Conservation (phyloP, 257 asterid species). For the Solanum pimpinellifolium region DNA sequence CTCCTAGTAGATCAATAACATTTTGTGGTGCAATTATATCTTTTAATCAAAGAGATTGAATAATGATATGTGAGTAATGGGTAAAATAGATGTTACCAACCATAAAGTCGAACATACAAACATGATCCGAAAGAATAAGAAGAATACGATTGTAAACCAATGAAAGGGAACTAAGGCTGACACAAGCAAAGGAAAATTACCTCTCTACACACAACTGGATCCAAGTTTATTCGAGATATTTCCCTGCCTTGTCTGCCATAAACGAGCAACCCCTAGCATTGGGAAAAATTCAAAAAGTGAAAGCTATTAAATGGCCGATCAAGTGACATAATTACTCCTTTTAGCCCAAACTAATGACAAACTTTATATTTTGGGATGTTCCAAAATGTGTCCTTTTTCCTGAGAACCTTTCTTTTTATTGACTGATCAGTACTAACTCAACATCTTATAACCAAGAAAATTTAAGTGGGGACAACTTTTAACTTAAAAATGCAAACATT, state of each 20-base stretch:
- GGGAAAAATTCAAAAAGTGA: not conserved
- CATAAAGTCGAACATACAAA: not conserved
- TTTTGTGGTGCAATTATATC: not conserved
- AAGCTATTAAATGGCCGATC: not conserved
- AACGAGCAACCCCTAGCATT: constrained; percentile 86
- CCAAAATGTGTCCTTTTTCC: not conserved
- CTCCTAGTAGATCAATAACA: not conserved
- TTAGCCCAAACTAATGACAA: not conserved
- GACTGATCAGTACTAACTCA: not conserved
- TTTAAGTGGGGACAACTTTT: not conserved
- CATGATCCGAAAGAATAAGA: not conserved
- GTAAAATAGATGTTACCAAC: not conserved
- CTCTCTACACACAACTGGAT: constrained; percentile 66
- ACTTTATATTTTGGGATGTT: not conserved
- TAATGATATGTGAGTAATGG: not conserved
- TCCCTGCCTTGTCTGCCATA: constrained; percentile 93
- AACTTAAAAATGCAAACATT: not conserved
- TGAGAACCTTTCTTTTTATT: not conserved
- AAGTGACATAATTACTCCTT: not conserved
- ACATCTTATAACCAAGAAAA: not conserved
- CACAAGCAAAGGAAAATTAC: constrained; percentile 22
- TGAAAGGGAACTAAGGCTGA: not conserved
- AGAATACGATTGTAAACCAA: not conserved
- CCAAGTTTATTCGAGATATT: constrained; percentile 75
- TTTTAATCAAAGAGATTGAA: not conserved